Base-by-base conservation (phyloP, 768 basidiomycete species). In the Mycena kentingensis region DNA sequence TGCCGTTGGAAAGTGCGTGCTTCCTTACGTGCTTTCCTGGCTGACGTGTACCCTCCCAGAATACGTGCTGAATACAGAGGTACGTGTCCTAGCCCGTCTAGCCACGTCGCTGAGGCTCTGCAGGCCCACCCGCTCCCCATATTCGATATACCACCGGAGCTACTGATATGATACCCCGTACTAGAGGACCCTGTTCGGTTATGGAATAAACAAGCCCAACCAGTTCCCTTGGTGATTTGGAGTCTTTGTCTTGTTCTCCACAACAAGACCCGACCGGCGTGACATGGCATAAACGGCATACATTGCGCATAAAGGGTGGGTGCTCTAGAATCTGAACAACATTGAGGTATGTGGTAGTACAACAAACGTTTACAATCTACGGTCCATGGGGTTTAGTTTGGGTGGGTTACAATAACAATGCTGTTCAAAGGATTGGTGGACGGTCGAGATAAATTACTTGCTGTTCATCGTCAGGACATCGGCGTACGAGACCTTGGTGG, bases 1-100 rank as follows among this genome's bases (percentile, higher is more conserved):
- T 96, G 35, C 85, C 94, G 1, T 65, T 96, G 52, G 79, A 83
- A 48, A 73, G 90, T 93, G 61, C 66, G 88, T 82, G 25, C 15
- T 16, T 39, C 31, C 34, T 51, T 21, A 47, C 12, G 10, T 18
- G 3, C 15, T 19, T 11, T 24, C 22, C 27, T 32, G 19, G 25
- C 56, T 21, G 19, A 46, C 26, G 37, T 24, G 21, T 12, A 34
- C 18, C 11, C 18, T 21, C 22, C 3, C 31, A 60, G 59, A 57
- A 54, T 60, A 60, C 52, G 59, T 60, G 21, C 32, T 60, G 19
- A 60, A 60, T 36, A 60, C 59, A 3, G 59, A 60, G 59, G 58
- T 53, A 41, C 41, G 53, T n/a, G 8, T 28, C 46, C 11, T 15
- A 2, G 1, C 19, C 27, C 10, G 24, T 31, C 22, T 25, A 3